phyloP scores from a whole-genome alignment of 1,284 basidiomycete genomes.

The Bondarzewia mesenterica region DNA sequence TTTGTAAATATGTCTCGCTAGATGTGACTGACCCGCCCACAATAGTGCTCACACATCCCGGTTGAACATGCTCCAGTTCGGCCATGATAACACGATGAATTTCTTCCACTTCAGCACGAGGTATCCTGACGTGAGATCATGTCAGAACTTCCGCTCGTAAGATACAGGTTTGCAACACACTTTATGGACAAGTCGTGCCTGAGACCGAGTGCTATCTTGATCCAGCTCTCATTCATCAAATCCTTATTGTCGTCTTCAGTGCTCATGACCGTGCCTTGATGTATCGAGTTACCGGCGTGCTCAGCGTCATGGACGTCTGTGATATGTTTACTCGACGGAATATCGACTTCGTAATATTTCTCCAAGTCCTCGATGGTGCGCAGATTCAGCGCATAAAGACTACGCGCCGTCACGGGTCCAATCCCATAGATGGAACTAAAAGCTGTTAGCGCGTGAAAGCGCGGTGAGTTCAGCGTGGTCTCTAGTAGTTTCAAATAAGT shows the following conservation, averaged over 20 bases:
- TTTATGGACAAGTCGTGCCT: conserved; percentile 40
- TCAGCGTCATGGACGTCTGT: too few relatives aligned
- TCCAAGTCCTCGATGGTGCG: conserved; percentile 57
- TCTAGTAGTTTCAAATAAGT: conserved; percentile 25
- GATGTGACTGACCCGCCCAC: conserved; percentile 54
- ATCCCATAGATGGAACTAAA: conserved; percentile 69
- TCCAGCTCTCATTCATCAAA: conserved; percentile 28
- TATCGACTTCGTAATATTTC: conserved; percentile 49
- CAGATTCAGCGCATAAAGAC: conserved; percentile 52
- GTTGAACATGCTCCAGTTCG: conserved; percentile 47
- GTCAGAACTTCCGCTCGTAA: not conserved
- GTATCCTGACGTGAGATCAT: too few relatives aligned
- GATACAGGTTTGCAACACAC: conserved; percentile 13
- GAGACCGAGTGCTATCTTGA: conserved; percentile 43
- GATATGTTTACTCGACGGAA: conserved; percentile 13
- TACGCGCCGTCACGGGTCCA: conserved; percentile 56
- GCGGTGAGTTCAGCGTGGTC: conserved; percentile 34
- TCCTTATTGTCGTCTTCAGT: conserved; percentile 5
- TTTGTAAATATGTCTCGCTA: not conserved
- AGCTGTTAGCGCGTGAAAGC: conserved; percentile 45
- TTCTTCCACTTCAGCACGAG: conserved; percentile 60
- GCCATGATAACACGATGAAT: conserved; percentile 49
- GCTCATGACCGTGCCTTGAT: not conserved
- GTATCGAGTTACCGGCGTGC: not conserved
- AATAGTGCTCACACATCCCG: conserved; percentile 57